Percentiles rank a stretch among this genome's conserved stretches.
These are phyloP conservation scores for Pontederia paniculata DNA, from an alignment of 176 grass and related monocot genomes.

Conservation along the genomic window DNA sequence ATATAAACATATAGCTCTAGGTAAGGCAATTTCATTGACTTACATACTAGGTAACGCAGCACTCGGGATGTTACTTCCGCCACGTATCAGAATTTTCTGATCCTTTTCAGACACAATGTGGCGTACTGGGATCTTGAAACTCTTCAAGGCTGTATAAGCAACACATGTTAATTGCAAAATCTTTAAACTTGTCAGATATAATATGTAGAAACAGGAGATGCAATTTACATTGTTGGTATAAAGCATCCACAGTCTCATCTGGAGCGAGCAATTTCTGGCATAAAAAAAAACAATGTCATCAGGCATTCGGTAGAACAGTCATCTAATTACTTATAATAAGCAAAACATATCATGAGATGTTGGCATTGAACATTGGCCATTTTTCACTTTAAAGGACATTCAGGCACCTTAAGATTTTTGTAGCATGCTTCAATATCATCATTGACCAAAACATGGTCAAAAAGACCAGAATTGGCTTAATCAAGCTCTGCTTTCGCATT, in stretches of 20 bases:
- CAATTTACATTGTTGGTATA: slow-evolving; percentile 39
- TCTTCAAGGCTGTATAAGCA: slow-evolving; percentile 27
- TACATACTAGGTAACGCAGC: slow-evolving; percentile 38
- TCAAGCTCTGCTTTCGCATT: slow-evolving; percentile 83
- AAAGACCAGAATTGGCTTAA: slow-evolving; percentile 67
- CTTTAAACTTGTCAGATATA: not conserved
- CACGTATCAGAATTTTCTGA: slow-evolving; percentile 45
- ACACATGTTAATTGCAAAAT: slow-evolving; percentile 1
- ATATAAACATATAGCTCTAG: too few relatives aligned
- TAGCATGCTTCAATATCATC: slow-evolving; percentile 85
- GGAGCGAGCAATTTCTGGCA: too few relatives aligned
- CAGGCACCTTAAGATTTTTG: slow-evolving; percentile 67
- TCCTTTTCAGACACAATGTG: slow-evolving; percentile 28
- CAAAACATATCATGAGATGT: not conserved
- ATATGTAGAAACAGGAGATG: not conserved
- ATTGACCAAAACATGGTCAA: slow-evolving; percentile 75
- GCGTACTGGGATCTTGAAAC: slow-evolving; percentile 15
- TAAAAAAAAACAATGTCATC: too few relatives aligned
- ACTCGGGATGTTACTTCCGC: slow-evolving; percentile 30
- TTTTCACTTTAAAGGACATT: slow-evolving; percentile 3
- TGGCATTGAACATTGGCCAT: not conserved
- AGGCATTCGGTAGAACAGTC: too few relatives aligned
- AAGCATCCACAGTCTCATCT: not conserved
- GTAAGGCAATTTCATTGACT: not conserved
- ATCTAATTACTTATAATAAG: not conserved